These are phyloP conservation scores for Pyricularia sp. DNA, from an alignment of 2,329 filamentous ascomycete species.

Conservation along the genomic window DNA sequence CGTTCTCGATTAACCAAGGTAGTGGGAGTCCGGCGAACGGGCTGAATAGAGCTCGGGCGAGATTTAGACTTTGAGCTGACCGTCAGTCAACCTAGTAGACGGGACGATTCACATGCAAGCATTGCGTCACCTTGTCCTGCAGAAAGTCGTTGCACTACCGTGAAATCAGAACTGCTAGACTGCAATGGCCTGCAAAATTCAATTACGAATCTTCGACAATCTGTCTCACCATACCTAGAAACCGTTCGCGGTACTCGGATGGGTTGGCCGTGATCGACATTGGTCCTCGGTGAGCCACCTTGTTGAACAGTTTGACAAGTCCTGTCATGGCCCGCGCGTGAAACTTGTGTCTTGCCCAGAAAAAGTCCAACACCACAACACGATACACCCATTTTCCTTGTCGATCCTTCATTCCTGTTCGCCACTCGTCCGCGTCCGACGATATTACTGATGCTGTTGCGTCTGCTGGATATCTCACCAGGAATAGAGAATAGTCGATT, in stretches of 20 bases:
- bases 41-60: background rate
- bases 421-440: slow-evolving; percentile 40
- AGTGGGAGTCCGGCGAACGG: background rate
- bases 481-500: slow-evolving; percentile 68
- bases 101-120: background rate
- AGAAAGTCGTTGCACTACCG: no score
- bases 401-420: slow-evolving; percentile 48
- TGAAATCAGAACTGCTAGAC: no score
- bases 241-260: slow-evolving; percentile 53
- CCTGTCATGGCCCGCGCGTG: slow-evolving; percentile 58
- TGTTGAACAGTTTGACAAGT: slow-evolving; percentile 54
- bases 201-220: slow-evolving; percentile 1
- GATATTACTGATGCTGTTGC: slow-evolving; percentile 20
- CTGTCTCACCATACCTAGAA: slow-evolving; percentile 30
- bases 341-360: slow-evolving; percentile 66
- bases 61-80: background rate
- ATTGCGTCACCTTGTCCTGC: background rate
- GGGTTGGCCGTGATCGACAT: slow-evolving; percentile 69
- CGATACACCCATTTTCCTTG: slow-evolving; percentile 61
- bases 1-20: background rate
- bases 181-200: background rate
- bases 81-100: background rate
- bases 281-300: slow-evolving; percentile 47
- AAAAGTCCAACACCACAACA: slow-evolving; percentile 63
- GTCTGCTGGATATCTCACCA: slow-evolving; percentile 37